phyloP scores from a whole-genome alignment of 495 filamentous ascomycete species.

The Jackrogersella minutella region DNA sequence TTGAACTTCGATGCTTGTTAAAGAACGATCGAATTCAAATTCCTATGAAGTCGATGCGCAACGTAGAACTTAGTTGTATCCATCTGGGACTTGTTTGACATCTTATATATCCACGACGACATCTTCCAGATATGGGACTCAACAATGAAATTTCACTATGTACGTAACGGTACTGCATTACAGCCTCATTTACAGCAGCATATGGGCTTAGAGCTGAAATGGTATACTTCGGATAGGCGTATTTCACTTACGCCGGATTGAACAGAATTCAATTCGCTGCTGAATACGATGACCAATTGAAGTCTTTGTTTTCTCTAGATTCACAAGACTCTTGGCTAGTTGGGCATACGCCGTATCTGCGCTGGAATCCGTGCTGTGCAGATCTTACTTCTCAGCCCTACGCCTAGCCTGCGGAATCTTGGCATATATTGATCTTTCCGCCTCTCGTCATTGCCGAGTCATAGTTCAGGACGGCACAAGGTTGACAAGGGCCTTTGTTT shows the following conservation, averaged over 20 bases:
- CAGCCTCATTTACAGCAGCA: constrained; percentile 19
- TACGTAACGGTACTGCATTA: not conserved
- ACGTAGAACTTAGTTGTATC: not conserved
- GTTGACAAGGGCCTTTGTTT: not conserved
- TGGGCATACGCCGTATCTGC: constrained; percentile 32
- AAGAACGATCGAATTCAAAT: not conserved
- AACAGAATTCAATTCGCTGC: not conserved
- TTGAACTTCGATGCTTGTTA: constrained; percentile 1
- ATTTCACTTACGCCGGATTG: not conserved
- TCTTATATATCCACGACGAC: constrained; percentile 3
- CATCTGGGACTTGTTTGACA: not conserved
- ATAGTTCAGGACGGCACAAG: no score
- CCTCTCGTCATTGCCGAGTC: no score
- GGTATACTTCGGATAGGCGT: not conserved
- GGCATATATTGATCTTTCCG: constrained; percentile 11
- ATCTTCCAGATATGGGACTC: not conserved
- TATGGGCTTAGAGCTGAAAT: constrained; percentile 1
- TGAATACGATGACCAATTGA: constrained; percentile 15
- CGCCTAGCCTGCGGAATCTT: not conserved
- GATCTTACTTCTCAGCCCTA: constrained; percentile 29
- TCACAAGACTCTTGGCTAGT: not conserved
- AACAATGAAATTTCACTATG: not conserved
- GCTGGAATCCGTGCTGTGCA: not conserved
- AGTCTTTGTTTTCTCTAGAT: not conserved
- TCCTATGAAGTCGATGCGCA: not conserved